Percentiles rank a stretch among this genome's conserved stretches.
Evolutionary conservation across 2,329 filamentous ascomycete genomes (phyloP).

Genomic region (Endothia cerciana): DNA sequence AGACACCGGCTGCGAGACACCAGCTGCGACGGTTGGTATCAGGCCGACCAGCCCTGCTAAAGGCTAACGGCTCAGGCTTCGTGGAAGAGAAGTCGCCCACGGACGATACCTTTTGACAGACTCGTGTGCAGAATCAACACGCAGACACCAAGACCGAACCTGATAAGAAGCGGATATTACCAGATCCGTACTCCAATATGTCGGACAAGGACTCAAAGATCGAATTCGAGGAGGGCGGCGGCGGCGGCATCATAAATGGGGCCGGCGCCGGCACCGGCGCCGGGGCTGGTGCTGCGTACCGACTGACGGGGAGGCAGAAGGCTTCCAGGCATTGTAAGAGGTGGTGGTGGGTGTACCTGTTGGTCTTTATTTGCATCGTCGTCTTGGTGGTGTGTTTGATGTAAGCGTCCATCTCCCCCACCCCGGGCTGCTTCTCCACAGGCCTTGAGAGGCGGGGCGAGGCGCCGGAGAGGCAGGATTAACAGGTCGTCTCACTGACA

Average conservation of each 20-base stretch:
- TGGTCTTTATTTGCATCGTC: slow-evolving; percentile 53
- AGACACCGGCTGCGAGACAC: background rate
- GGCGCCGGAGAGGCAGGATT: no score
- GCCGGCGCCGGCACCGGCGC: background rate
- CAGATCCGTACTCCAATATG: slow-evolving; percentile 16
- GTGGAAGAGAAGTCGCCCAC: background rate
- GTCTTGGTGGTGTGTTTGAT: slow-evolving; percentile 61
- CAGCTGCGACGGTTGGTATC: background rate
- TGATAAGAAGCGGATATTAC: background rate
- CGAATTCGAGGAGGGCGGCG: slow-evolving; percentile 13
- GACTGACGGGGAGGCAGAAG: slow-evolving; percentile 34
- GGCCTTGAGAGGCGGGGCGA: no score
- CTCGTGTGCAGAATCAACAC: background rate
- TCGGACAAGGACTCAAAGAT: slow-evolving; percentile 24
- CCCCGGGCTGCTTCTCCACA: no score
- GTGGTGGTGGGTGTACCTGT: slow-evolving; percentile 66
- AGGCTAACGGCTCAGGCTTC: background rate
- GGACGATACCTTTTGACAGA: background rate
- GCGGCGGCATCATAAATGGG: no score
- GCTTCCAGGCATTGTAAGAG: slow-evolving; percentile 52
- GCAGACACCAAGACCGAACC: background rate
- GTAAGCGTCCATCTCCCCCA: slow-evolving; percentile 51
- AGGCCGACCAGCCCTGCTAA: background rate
- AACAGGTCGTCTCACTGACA: background rate
- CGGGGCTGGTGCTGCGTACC: background rate